Evolutionary conservation across 1,139 yeast species (phyloP).

Genomic region (Ashbya aceris): DNA sequence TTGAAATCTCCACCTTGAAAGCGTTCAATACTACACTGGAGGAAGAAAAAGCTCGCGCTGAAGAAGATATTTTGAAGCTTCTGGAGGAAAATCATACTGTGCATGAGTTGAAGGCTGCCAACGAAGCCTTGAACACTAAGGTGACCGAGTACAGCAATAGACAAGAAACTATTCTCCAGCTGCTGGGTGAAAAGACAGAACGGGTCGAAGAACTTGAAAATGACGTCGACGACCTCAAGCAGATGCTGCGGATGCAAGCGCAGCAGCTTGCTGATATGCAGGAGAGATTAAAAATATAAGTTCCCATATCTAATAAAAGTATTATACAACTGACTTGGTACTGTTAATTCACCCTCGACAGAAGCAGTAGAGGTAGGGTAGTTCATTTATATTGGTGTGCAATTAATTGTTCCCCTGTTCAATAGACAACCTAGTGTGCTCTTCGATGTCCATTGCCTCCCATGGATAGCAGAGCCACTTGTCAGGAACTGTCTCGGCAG

Average conservation of each 20-base stretch:
- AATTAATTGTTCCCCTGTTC: conserved; percentile 49
- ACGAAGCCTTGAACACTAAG: conserved; percentile 33
- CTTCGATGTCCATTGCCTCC: conserved; percentile 72
- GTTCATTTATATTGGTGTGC: not conserved
- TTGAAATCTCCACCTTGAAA: conserved; percentile 56
- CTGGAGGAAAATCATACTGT: conserved; percentile 47
- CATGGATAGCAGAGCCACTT: conserved; percentile 58
- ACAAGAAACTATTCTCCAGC: conserved; percentile 55
- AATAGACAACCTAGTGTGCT: conserved; percentile 65
- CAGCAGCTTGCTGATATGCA: conserved; percentile 74
- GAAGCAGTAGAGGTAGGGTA: not conserved
- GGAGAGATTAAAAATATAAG: conserved; percentile 21
- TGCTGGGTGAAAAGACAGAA: conserved; percentile 86
- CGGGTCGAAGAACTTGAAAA: conserved; percentile 76
- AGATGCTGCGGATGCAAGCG: conserved; percentile 70
- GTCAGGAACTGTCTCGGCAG: conserved; percentile 47
- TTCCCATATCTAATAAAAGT: not conserved
- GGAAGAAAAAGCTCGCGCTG: conserved; percentile 55
- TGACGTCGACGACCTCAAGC: conserved; percentile 83
- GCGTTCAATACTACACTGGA: conserved; percentile 52
- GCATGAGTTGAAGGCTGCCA: conserved; percentile 31
- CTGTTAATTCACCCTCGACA: not conserved
- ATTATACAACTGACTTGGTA: not conserved
- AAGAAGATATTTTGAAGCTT: conserved; percentile 54
- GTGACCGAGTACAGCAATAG: conserved; percentile 35